phyloP scores from a whole-genome alignment of 352 stramenopile species.

The Pythium monospermum region DNA sequence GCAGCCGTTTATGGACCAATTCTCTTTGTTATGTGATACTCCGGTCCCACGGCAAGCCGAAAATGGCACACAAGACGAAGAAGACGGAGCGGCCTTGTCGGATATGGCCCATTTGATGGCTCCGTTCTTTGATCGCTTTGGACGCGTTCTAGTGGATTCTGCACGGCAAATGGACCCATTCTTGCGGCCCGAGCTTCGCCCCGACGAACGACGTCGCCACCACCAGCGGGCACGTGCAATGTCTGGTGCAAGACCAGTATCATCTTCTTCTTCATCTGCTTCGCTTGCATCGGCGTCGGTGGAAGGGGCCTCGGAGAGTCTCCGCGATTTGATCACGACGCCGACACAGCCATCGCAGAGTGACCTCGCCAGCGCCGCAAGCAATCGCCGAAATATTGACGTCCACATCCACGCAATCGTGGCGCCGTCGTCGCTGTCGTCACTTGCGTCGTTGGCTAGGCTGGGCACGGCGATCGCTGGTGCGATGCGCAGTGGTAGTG shows the following conservation, averaged over 20 bases:
- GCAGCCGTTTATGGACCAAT: constrained; percentile 59
- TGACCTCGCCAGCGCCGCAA: constrained; percentile 22
- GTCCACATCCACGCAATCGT: constrained; percentile 87
- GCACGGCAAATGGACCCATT: constrained; percentile 53
- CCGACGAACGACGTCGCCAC: constrained; percentile 23
- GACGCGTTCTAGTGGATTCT: constrained; percentile 66
- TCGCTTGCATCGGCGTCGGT: not conserved
- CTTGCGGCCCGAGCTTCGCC: constrained; percentile 41
- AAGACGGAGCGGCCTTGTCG: constrained; percentile 32
- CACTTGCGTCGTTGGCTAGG: constrained; percentile 36
- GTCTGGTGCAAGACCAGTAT: constrained; percentile 4
- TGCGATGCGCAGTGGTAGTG: too few relatives aligned
- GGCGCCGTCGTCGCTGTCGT: constrained; percentile 61
- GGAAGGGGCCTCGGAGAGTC: constrained; percentile 38
- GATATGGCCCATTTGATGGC: constrained; percentile 66
- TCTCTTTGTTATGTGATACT: constrained; percentile 58
- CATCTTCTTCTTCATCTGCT: not conserved
- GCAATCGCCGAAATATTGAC: constrained; percentile 78
- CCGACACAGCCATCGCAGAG: constrained; percentile 19
- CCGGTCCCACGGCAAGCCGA: too few relatives aligned
- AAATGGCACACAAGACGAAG: constrained; percentile 1
- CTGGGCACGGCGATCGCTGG: constrained; percentile 23
- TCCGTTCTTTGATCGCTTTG: constrained; percentile 78
- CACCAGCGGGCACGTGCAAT: constrained; percentile 26
- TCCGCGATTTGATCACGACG: constrained; percentile 62